phyloP scores from a whole-genome alignment of 2,329 filamentous ascomycete genomes.

The Arthroderma uncinatum region DNA sequence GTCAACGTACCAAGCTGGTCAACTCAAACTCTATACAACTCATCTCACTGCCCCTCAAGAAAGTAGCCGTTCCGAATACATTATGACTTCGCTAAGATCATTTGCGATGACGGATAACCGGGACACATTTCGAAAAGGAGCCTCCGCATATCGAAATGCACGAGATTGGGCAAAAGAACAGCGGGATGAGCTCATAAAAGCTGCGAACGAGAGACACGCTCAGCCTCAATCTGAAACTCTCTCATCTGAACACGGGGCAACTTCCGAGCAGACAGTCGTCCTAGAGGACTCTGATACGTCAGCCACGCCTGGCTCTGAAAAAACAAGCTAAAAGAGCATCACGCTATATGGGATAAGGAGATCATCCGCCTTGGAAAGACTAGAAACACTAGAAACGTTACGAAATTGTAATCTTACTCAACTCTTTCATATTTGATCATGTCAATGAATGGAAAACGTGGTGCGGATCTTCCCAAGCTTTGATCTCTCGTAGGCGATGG shows the following conservation, averaged over 20 bases:
- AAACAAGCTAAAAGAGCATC: too few species aligned
- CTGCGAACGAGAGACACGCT: slow-evolving; percentile 19
- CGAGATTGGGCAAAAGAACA: too few species aligned
- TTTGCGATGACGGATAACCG: slow-evolving; percentile 10
- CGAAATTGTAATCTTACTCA: too few species aligned
- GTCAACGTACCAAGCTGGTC: slow-evolving; percentile 14
- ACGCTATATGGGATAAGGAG: too few species aligned
- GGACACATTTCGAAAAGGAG: slow-evolving; percentile 28
- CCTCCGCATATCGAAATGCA: slow-evolving; percentile 31
- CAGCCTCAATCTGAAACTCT: neutral
- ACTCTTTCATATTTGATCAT: too few species aligned
- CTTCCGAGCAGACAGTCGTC: neutral
- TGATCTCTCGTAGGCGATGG: too few species aligned
- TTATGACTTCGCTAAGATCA: slow-evolving; percentile 9
- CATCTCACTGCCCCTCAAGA: neutral
- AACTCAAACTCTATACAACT: slow-evolving; percentile 10
- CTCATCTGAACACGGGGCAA: neutral
- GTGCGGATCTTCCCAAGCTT: too few species aligned
- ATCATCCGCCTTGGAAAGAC: too few species aligned
- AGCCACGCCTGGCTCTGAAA: slow-evolving; percentile 5
- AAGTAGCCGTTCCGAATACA: slow-evolving; percentile 6
- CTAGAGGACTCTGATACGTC: slow-evolving; percentile 6
- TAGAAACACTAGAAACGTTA: too few species aligned
- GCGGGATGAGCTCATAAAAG: slow-evolving; percentile 27
- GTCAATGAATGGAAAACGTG: too few species aligned